Percentiles rank a stretch among this genome's conserved stretches.
phyloP scores from a whole-genome alignment of 805 yeast genomes.

The Candida michaelii region DNA sequence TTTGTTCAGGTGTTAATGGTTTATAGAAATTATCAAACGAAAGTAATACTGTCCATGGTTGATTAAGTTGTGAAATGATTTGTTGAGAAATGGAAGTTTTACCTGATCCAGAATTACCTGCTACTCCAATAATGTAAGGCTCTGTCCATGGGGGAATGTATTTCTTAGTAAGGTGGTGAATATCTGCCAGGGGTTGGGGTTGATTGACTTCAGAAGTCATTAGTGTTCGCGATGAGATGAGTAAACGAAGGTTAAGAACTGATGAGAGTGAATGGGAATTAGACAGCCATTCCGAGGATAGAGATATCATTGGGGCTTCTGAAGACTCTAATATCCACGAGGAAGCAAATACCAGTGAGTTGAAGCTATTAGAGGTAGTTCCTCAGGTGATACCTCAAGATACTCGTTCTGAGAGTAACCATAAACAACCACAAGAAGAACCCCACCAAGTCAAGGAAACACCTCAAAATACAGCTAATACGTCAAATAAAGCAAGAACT shows the following conservation, averaged over 20 bases:
- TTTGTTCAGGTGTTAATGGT: slow-evolving; percentile 64
- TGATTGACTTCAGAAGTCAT: neutral
- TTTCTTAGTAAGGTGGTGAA: slow-evolving; percentile 12
- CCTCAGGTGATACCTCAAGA: no score
- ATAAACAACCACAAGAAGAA: no score
- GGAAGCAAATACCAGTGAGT: no score
- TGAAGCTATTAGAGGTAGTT: no score
- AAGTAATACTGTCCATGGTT: slow-evolving; percentile 91
- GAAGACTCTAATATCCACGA: no score
- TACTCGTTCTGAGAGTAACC: no score
- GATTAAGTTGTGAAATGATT: slow-evolving; percentile 72
- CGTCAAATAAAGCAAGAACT: neutral
- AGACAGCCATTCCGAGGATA: no score
- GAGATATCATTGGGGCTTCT: no score
- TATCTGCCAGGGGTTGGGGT: neutral
- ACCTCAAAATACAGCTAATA: neutral
- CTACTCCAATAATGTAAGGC: slow-evolving; percentile 48
- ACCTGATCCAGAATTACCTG: slow-evolving; percentile 71
- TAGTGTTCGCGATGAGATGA: slow-evolving; percentile 4
- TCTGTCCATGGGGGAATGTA: slow-evolving; percentile 45
- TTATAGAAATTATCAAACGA: slow-evolving; percentile 90
- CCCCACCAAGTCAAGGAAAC: no score
- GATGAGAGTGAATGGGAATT: slow-evolving; percentile 19
- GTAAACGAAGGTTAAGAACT: slow-evolving; percentile 13
- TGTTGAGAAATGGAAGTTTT: slow-evolving; percentile 88